Base-by-base conservation (phyloP, 2,329 filamentous ascomycete genomes). In the Ceratocystis huliohia region DNA sequence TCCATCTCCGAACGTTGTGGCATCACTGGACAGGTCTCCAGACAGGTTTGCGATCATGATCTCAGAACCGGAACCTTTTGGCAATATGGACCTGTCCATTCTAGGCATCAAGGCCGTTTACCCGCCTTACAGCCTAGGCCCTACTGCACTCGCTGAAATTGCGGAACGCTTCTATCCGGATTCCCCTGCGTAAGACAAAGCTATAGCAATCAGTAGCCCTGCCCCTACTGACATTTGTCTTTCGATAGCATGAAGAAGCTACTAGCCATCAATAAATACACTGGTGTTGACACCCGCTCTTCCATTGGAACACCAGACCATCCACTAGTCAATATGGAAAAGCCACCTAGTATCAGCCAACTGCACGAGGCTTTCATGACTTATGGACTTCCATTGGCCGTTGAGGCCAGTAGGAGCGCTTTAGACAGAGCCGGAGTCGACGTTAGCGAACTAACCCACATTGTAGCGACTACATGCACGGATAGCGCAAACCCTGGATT, bases 401-500 rank as follows among this genome's bases (percentile, higher is more conserved):
- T 85, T 5, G 74, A 73, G 8, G 84, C 84, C 1, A 77, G 81
- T 25, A 75, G 76, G 30, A 82, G 83, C 72, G 84, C 83, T 4
- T 76, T 85, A 8, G 74, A 76, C 6, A 83, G 85, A 72, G 81
- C 83, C 4, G 75, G 77, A 17, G 73, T 85, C 53, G 77, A 79
- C 53, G 72, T 79, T 0, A 71, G 72, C 2, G 76, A 84, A 64
- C 84, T 88, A 69, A 88, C 85, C 2, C 86, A 88, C 70, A 78
- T 87, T 50, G 84, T 88, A 7, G 82, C 84, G 28, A 86, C 84
- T 0, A 88, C 85, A 4, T 88, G 86, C 72, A 88, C 85, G 7
- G 83, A 88, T 72, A 86, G 84, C 69, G 84, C 84, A 17, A 88
- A 88, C 72, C 85, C 85, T 0, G 85, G 85, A 1, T 88, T 84